phyloP scores from a whole-genome alignment of 2,329 filamentous ascomycete genomes.

The Chaetomiaceae sp. region DNA sequence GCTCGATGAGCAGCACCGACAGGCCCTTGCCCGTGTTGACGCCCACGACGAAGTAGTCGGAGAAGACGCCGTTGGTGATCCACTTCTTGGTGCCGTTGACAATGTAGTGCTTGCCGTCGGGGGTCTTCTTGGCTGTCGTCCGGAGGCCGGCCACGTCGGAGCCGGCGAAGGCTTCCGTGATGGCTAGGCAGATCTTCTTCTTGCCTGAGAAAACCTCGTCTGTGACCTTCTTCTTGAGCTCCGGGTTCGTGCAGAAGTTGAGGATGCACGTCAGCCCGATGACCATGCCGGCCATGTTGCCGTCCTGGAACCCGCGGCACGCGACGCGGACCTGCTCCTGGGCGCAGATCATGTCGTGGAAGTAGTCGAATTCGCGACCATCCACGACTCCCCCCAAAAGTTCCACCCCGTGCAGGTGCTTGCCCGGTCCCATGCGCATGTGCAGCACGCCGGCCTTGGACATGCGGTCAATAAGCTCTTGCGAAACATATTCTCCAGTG shows the following conservation, averaged over 20 bases:
- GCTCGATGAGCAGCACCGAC: slow-evolving; percentile 69
- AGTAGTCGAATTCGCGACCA: slow-evolving; percentile 80
- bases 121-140: slow-evolving; percentile 72
- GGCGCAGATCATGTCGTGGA: slow-evolving; percentile 72
- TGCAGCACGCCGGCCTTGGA: slow-evolving; percentile 68
- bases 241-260: slow-evolving; percentile 68
- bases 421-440: slow-evolving; percentile 79
- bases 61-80: slow-evolving; percentile 79
- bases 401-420: slow-evolving; percentile 68
- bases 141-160: slow-evolving; percentile 75
- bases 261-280: slow-evolving; percentile 76
- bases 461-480: slow-evolving; percentile 74
- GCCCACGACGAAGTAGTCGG: slow-evolving; percentile 78
- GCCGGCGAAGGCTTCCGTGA: slow-evolving; percentile 85
- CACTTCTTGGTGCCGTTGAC: slow-evolving; percentile 77
- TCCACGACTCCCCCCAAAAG: slow-evolving; percentile 66
- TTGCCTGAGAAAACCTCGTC: slow-evolving; percentile 71
- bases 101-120: slow-evolving; percentile 69
- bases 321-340: slow-evolving; percentile 71
- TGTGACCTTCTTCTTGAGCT: slow-evolving; percentile 62
- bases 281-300: slow-evolving; percentile 81
- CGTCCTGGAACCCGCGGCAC: slow-evolving; percentile 78
- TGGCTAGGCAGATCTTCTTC: slow-evolving; percentile 86
- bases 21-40: slow-evolving; percentile 77
- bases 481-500: slow-evolving; percentile 65